Evolutionary conservation across 371 early-diverging fungal genomes (phyloP), one percentile per base, ranked within the genome.

Genomic region (Circinella umbellata): DNA sequence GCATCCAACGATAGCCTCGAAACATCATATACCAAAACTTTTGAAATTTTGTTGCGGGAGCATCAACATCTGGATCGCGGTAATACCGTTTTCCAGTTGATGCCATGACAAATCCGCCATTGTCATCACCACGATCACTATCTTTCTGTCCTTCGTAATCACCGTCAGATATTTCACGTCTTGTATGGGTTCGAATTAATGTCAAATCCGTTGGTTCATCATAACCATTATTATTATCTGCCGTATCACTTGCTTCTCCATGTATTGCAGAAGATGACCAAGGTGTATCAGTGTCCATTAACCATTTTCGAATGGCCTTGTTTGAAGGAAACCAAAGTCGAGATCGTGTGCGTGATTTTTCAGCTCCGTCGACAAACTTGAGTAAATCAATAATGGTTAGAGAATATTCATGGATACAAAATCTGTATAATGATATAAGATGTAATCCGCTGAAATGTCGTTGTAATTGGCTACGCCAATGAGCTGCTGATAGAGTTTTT

Each of bases 21-120:
- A 75, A 76, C 9, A 78, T 3, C 0, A 17, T 18, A 63, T 75
- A 66, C 53, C 74, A 80, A 27, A 77, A 69, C n/a, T 69, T 67
- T 51, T 83, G 74, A 0, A 53, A 20, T 0, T n/a, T 11, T 11
- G 83, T 75, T 1, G 61, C 63, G 0, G 83, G 83, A 3, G 76
- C 75, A 14, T 73, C 71, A 0, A 83, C 83, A 73, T 83, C 83
- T 11, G 83, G 81, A 64, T 83, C 80, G 27, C 57, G 57, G 27
- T 57, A 27, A 57, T 57, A 57, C 27, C 57, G 34, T 34, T 57
- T 57, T 10, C 57, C 57, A 34, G 34, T 57, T 5, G 51, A 51
- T 6, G 57, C 18, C 18, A 57, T 5, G 7, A 57, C 57, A 57
- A 57, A 57, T 9, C 27, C 57, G 14, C 57, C 57, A 8, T 27